Percentiles rank a stretch among this genome's conserved stretches.
Evolutionary conservation across 2,329 filamentous ascomycete genomes (phyloP).

Genomic region (Trichocomaceae sp.): DNA sequence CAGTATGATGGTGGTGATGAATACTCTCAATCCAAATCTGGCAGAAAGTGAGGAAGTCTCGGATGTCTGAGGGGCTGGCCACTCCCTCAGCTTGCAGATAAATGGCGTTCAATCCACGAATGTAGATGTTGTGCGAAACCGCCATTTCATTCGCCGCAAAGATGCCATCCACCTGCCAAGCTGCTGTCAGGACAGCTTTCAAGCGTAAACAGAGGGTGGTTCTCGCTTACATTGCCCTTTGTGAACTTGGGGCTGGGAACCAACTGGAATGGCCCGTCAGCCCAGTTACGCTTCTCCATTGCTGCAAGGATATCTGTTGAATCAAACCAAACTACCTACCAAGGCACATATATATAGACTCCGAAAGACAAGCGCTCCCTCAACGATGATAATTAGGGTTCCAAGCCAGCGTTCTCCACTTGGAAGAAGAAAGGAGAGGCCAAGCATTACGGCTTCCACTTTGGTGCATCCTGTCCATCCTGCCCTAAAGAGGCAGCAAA

Average conservation of each 20-base stretch:
- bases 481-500: no score
- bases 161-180: neutral
- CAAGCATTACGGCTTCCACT: no score
- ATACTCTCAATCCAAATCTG: slow-evolving; percentile 10
- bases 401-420: no score
- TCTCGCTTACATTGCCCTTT: neutral
- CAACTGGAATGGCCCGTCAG: neutral
- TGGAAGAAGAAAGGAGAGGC: no score
- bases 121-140: slow-evolving; percentile 29
- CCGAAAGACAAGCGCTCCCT: no score
- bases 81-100: slow-evolving; percentile 17
- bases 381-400: no score
- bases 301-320: neutral
- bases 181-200: neutral
- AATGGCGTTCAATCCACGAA: slow-evolving; percentile 31
- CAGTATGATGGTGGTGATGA: slow-evolving; percentile 28
- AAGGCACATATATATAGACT: no score
- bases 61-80: slow-evolving; percentile 16
- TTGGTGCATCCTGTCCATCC: no score
- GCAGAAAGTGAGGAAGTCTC: slow-evolving; percentile 13
- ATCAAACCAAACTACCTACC: no score
- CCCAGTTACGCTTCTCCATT: neutral
- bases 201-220: neutral
- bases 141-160: slow-evolving; percentile 20
- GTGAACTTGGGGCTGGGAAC: neutral